Evolutionary conservation across 169 alveolate species (phyloP).

Genomic region (Plasmodium reichenowi): DNA sequence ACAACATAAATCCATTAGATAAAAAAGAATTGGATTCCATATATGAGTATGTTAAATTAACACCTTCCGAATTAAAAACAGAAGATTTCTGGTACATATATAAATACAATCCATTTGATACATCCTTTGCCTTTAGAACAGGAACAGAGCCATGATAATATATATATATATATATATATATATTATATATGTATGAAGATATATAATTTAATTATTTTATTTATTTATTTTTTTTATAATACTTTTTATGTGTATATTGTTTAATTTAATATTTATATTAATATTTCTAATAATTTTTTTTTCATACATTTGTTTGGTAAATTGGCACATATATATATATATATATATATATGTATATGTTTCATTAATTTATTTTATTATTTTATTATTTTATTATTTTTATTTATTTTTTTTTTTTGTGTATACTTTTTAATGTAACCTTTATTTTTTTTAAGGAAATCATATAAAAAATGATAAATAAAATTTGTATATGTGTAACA

Average conservation of each 20-base stretch:
- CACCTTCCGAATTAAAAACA: slow-evolving; percentile 61
- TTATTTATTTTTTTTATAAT: neutral
- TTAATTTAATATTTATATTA: neutral
- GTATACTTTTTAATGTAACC: neutral
- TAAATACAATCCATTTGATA: slow-evolving; percentile 57
- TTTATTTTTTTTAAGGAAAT: neutral
- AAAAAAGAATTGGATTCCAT: slow-evolving; percentile 37
- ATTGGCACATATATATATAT: neutral
- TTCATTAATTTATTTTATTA: neutral
- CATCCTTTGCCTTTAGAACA: slow-evolving; percentile 52
- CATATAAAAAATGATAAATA: too few species aligned
- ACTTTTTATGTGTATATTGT: slow-evolving; percentile 2
- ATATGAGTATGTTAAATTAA: slow-evolving; percentile 36
- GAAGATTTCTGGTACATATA: slow-evolving; percentile 66
- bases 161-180: too few species aligned
- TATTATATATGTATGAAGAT: too few species aligned
- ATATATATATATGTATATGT: neutral
- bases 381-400: neutral
- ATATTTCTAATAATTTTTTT: neutral
- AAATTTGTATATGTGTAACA: too few species aligned
- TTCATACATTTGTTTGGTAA: neutral
- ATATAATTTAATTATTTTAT: too few species aligned
- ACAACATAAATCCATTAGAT: slow-evolving; percentile 60
- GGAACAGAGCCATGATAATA: slow-evolving; percentile 56
- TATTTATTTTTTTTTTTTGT: neutral